Base-by-base conservation (phyloP, 2,329 filamentous ascomycete species). In the Pseudogymnoascus sp. region DNA sequence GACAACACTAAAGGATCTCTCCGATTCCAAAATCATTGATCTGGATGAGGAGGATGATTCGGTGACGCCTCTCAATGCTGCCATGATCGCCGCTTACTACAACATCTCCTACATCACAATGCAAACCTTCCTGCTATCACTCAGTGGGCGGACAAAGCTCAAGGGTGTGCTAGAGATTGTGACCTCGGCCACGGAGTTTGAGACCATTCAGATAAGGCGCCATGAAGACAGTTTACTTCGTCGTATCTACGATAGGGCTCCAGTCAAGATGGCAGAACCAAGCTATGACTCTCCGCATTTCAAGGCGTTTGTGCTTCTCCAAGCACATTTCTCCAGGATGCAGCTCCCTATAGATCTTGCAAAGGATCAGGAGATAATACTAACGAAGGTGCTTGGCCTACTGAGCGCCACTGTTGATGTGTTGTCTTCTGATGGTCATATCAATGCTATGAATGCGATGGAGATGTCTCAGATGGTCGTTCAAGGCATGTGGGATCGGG, bases 401-500 rank as follows among this genome's bases (percentile, higher is more conserved):
- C 83, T 99, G 55, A 96, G 90, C 73, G 93, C 95, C 21, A 91
- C 89, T 71, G 95, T 97, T 21, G 95, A 99, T 74, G 92, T 99
- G 14, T 83, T 99, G 37, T 96, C 92, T 8, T 97, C 93, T 0
- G 93, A 99, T 70, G 95, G 93, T 12, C 91, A 97, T 71, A 83
- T 99, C 65, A 99, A 99, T 73, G 93, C 95, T 64, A 96, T 97
- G 88, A 93, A 89, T 70, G 95, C 95, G 28, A 99, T 99, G 93
- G 95, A 99, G 75, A 91, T 99, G 84, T 96, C 91, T 11, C 95
- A 99, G 74, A 99, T 99, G 95, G 91, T 96, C 61, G 93, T 99
- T 2, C 95, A 99, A 77, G 93, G 89, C 59, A 96, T 97, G 91
- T 99, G 95, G 95, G 93, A 99, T 77, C 89, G 93, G 63, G 95